These are phyloP conservation scores for Agaricales sp. DNA, from an alignment of 1,284 basidiomycete genomes.

Conservation along the genomic window DNA sequence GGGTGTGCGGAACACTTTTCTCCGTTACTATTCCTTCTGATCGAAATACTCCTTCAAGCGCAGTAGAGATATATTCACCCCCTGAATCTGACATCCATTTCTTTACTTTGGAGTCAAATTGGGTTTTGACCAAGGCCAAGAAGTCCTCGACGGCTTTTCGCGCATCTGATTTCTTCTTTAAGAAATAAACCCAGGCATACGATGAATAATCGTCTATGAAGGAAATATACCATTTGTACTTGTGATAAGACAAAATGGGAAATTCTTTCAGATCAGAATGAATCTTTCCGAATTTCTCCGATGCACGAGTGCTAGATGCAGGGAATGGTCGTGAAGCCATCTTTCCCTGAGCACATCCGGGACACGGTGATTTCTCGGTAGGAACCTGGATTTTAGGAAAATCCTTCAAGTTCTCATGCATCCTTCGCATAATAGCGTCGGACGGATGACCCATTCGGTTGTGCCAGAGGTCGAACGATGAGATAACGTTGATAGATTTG, in stretches of 20 bases:
- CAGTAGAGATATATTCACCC: constrained; percentile 11
- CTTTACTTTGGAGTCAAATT: constrained; percentile 14
- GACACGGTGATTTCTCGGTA: constrained; percentile 9
- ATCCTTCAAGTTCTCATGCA: constrained; percentile 6
- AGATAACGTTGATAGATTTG: background rate
- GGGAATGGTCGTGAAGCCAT: constrained; percentile 12
- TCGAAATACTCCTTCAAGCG: constrained; percentile 10
- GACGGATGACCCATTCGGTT: constrained; percentile 10
- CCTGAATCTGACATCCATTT: constrained; percentile 13
- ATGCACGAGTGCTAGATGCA: constrained; percentile 7
- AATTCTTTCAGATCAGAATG: constrained; percentile 18
- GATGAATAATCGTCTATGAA: constrained; percentile 21
- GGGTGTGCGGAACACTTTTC: constrained; percentile 7
- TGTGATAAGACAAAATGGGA: constrained; percentile 14
- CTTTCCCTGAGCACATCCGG: constrained; percentile 18
- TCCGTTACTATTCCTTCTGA: constrained; percentile 6
- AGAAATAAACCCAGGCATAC: constrained; percentile 7
- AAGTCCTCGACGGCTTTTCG: background rate
- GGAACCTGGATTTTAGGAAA: constrained; percentile 11
- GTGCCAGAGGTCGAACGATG: constrained; percentile 8
- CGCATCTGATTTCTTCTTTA: background rate
- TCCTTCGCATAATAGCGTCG: constrained; percentile 9
- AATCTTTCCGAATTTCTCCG: constrained; percentile 13
- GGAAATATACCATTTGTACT: constrained; percentile 16
- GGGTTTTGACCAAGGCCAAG: constrained; percentile 15